A percentile compares a stretch with the other conserved stretches of the same genome.
These are phyloP conservation scores for Suillus ampliporus DNA, from an alignment of 768 basidiomycete species.

Conservation along the genomic window DNA sequence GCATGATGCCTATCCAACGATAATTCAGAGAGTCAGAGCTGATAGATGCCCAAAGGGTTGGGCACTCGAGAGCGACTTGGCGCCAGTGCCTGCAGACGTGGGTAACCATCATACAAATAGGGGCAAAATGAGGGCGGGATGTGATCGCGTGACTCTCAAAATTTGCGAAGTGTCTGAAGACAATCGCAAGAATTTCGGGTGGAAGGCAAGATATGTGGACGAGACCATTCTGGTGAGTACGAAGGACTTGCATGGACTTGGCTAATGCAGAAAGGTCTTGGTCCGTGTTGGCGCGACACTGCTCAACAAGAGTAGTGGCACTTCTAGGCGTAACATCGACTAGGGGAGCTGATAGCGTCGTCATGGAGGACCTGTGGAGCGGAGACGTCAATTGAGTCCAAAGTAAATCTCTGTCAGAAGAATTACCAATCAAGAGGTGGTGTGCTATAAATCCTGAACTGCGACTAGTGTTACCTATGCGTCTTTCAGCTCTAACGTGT, in stretches of 20 bases:
- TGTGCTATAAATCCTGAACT: background rate
- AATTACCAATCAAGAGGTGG: background rate
- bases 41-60: slow-evolving; percentile 45
- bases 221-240: slow-evolving; percentile 21
- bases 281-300: slow-evolving; percentile 21
- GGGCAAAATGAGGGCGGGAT: slow-evolving; percentile 6
- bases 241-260: slow-evolving; percentile 21
- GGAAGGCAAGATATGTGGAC: slow-evolving; percentile 27
- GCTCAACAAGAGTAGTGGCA: background rate
- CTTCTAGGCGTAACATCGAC: background rate
- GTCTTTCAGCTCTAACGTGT: no score
- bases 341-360: background rate
- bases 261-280: slow-evolving; percentile 21
- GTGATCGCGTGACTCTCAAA: background rate
- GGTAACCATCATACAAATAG: slow-evolving; percentile 30
- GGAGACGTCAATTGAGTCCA: background rate
- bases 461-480: background rate
- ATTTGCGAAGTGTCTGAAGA: slow-evolving; percentile 24
- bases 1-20: background rate
- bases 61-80: slow-evolving; percentile 45
- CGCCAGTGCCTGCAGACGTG: slow-evolving; percentile 46
- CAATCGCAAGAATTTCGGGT: slow-evolving; percentile 25
- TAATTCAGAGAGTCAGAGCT: slow-evolving; percentile 41
- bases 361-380: background rate
- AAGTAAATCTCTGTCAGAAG: background rate